Evolutionary conservation across 345 rosid species (phyloP), one percentile per base, ranked within the genome.

Genomic region (Citrus maxima): DNA sequence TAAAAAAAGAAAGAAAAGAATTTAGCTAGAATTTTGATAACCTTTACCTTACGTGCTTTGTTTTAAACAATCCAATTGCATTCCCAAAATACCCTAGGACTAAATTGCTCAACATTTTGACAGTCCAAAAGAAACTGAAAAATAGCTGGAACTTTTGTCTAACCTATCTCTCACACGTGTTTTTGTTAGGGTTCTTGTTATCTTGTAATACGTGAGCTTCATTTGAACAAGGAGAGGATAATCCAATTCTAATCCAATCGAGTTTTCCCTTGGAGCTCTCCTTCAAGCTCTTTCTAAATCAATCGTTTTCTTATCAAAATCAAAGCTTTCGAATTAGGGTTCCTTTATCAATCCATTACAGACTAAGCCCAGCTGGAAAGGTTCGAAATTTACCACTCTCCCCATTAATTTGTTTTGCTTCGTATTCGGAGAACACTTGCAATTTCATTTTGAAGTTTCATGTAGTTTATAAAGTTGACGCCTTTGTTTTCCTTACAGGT

Each of bases 241-340:
- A 59, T 40, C 68, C n/a, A 70, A 7, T 46, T 46, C 5, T 46
- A 46, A 46, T 38, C 73, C 32, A 1, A 67, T 5, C 32, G 68
- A 63, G 22, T 40, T 21, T 38, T 62, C 75, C 75, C 77, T 73
- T 62, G 78, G 71, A 60, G 82, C 79, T 73, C 83, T 83, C 77
- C 49, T 19, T 37, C 19, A 35, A 58, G 27, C 65, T 55, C 14
- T 49, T 51, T 37, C 60, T 27, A 66, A 59, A 32, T 62, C 69
- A 25, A 32, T 71, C 60, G 14, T 56, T 28, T 49, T 42, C 49
- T 56, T 56, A 28, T 49, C 69, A 67, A 55, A 28, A 22, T 65
- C 77, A 24, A 10, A 24, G 24, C 22, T 59, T 34, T 32, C 56
- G 16, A 28, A 0, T 30, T 61, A 42, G 70, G 63, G 21, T 76